phyloP scores from a whole-genome alignment of 2,329 filamentous ascomycete genomes.

The Tolypocladium nubicola region DNA sequence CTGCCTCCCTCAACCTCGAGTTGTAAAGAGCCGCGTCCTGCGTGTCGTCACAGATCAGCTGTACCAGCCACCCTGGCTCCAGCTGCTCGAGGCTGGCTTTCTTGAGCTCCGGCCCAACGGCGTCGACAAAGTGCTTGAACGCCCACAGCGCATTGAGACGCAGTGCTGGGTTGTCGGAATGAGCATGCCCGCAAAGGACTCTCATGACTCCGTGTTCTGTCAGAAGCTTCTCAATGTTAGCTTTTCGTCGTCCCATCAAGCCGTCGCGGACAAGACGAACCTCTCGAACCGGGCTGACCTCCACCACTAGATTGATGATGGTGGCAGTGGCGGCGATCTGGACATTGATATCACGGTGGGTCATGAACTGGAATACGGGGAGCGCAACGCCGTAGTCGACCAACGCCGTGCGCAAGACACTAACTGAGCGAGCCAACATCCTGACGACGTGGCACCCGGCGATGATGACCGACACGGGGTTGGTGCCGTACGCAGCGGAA shows the following conservation, averaged over 20 bases:
- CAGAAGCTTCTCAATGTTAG: conserved; percentile 46
- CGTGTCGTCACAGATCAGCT: conserved; percentile 58
- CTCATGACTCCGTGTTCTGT: conserved; percentile 64
- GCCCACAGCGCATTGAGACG: conserved; percentile 86
- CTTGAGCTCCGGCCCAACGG: conserved; percentile 61
- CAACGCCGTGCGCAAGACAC: conserved; percentile 71
- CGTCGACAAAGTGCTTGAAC: conserved; percentile 78
- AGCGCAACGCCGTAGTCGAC: conserved; percentile 76
- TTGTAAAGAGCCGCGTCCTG: conserved; percentile 40
- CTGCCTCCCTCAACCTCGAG: conserved; percentile 16
- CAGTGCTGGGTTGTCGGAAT: conserved; percentile 67
- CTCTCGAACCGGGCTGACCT: conserved; percentile 85
- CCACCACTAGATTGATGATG: conserved; percentile 74
- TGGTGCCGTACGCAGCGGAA: conserved; percentile 50
- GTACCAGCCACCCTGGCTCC: conserved; percentile 68
- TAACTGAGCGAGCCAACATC: conserved; percentile 76
- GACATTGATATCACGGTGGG: conserved; percentile 64
- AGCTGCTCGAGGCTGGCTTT: conserved; percentile 69
- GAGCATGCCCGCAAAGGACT: conserved; percentile 73
- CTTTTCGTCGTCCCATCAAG: background rate
- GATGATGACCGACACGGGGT: conserved; percentile 67
- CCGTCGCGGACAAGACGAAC: conserved; percentile 30
- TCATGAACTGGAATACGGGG: conserved; percentile 67
- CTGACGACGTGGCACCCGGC: conserved; percentile 76
- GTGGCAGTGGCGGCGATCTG: conserved; percentile 78